A percentile compares a stretch with the other conserved stretches of the same genome.
These are phyloP conservation scores for Colletotrichum sp. DNA, from an alignment of 2,329 filamentous ascomycete species.

Conservation along the genomic window DNA sequence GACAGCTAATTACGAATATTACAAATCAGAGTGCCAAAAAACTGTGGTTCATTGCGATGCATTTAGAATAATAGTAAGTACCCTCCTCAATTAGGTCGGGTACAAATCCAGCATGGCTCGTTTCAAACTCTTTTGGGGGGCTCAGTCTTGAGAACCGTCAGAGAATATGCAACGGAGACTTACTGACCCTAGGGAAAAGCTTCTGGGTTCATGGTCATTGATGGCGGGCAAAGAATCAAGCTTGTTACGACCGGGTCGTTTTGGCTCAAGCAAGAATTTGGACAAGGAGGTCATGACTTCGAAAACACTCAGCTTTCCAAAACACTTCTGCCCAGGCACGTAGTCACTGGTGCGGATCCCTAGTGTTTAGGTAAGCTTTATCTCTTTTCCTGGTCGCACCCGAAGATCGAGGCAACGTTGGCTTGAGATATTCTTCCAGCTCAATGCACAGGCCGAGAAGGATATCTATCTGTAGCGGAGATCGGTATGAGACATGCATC, in stretches of 20 bases:
- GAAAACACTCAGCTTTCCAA: background rate
- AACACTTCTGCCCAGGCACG: background rate
- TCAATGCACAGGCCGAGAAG: background rate
- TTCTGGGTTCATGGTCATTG: background rate
- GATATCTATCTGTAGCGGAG: accelerated
- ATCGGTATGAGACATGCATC: background rate
- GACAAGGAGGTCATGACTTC: background rate
- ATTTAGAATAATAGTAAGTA: background rate
- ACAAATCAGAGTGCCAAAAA: background rate
- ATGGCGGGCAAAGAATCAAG: background rate
- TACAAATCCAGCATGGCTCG: background rate
- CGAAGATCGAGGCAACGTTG: background rate
- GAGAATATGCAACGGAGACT: background rate
- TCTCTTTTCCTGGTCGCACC: background rate
- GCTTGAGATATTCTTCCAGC: background rate
- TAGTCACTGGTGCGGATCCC: background rate
- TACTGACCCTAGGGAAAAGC: background rate
- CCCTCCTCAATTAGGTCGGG: background rate
- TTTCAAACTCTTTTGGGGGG: background rate
- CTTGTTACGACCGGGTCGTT: background rate
- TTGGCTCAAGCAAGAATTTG: background rate
- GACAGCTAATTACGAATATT: background rate
- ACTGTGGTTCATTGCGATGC: background rate
- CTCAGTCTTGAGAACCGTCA: too few species aligned
- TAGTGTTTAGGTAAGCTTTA: background rate